These are phyloP conservation scores for Syzygium syzygioides DNA, from an alignment of 441 rosid species.

Conservation along the genomic window DNA sequence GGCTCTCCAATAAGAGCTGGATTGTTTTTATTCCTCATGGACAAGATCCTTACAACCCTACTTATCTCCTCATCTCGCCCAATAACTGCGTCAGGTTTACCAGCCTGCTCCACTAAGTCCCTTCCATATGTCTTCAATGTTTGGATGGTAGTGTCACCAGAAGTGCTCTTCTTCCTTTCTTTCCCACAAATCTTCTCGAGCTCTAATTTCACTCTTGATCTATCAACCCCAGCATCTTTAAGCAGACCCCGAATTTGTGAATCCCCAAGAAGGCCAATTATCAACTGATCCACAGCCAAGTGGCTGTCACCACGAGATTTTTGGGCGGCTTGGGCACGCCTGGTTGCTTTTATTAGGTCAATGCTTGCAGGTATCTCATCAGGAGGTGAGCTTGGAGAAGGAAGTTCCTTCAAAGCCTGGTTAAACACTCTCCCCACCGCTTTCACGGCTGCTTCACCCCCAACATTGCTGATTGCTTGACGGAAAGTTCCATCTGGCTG, in stretches of 20 bases:
- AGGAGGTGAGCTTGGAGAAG: slow-evolving; percentile 62
- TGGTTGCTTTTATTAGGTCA: slow-evolving; percentile 49
- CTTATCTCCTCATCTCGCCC: slow-evolving; percentile 81
- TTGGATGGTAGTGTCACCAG: slow-evolving; percentile 66
- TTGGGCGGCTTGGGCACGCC: slow-evolving; percentile 65
- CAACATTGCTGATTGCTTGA: slow-evolving; percentile 48
- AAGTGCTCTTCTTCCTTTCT: slow-evolving; percentile 74
- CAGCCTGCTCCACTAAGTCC: slow-evolving; percentile 87
- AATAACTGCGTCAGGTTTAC: slow-evolving; percentile 83
- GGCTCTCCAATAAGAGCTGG: slow-evolving; percentile 89
- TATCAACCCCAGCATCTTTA: slow-evolving; percentile 57
- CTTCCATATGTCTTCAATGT: slow-evolving; percentile 91
- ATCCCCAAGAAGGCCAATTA: slow-evolving; percentile 79
- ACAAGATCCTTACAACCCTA: slow-evolving; percentile 72
- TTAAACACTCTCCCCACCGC: slow-evolving; percentile 57
- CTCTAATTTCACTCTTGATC: slow-evolving; percentile 50
- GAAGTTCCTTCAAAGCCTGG: slow-evolving; percentile 62
- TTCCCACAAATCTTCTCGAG: slow-evolving; percentile 78
- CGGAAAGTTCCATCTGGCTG: slow-evolving; percentile 59
- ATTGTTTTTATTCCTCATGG: slow-evolving; percentile 79
- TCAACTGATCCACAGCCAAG: slow-evolving; percentile 74
- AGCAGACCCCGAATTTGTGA: slow-evolving; percentile 67
- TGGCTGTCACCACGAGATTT: slow-evolving; percentile 61
- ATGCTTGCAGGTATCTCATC: slow-evolving; percentile 65
- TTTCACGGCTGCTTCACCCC: slow-evolving; percentile 51